Evolutionary conservation across 129 eudicot genomes (phyloP), one percentile per base, ranked within the genome.

Genomic region (Flaveria trinervia): DNA sequence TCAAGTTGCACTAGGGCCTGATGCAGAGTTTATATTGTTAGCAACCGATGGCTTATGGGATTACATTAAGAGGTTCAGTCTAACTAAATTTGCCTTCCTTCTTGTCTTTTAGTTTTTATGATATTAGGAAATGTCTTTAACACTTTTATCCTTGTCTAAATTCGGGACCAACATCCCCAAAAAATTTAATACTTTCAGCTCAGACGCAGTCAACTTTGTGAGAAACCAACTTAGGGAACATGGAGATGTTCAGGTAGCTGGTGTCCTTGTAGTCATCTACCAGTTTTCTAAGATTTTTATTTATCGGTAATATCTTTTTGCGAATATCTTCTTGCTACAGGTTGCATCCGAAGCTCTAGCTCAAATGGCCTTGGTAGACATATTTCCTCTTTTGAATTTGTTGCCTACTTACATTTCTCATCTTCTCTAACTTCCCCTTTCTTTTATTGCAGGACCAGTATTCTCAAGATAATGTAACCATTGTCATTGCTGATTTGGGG

Each of bases 1-100:
- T 72, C 92, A 89, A 76, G 85, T 86, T 26, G 65, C 84, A 70
- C 83, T 95, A 15, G 96, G 92, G 56, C 30, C 90, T 57, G 99
- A 95, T 81, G 88, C 86, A 20, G 99, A 95, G 75, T 95, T 91
- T 75, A 79, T 95, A 41, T 39, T 95, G 18, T 84, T 95, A 83
- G 99, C 99, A 71, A 91, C 99, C 70, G 99, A 95, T 88, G 99
- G 99, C 59, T 89, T 95, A 76, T 95, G 99, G 99, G 99, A 95
- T 83, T 95, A 95, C 88, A 83, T 95, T n/a, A 89, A 88, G 60
- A 95, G 99, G 99, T 95, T 55, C 61, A 51, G 3, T 45, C 76
- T 70, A 9, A 22, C 16, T 17, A 60, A 17, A 28, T 18, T 60
- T 59, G 13, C 12, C 16, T 14, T 60, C 44, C 7, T 73, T 75